These are phyloP conservation scores for Collybiopsis luxurians DNA, from an alignment of 768 basidiomycete species.

Conservation along the genomic window DNA sequence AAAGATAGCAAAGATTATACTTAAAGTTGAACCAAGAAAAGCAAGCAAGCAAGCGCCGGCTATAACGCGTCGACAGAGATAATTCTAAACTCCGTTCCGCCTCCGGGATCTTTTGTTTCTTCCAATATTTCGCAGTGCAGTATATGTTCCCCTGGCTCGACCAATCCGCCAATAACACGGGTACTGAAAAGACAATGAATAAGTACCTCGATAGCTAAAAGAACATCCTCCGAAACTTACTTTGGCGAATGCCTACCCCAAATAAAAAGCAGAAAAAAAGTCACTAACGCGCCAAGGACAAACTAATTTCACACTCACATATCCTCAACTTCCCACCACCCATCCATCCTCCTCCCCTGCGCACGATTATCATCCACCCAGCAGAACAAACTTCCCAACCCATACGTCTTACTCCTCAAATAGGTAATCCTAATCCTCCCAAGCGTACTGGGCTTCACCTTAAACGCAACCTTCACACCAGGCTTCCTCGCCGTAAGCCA, in stretches of 20 bases:
- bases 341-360: background rate
- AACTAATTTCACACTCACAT: background rate
- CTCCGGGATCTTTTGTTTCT: background rate
- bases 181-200: background rate
- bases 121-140: background rate
- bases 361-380: background rate
- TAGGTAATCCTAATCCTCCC: slow-evolving; percentile 1
- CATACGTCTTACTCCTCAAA: background rate
- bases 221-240: background rate
- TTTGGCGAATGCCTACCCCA: background rate
- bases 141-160: background rate
- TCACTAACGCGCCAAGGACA: too few relatives aligned
- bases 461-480: background rate
- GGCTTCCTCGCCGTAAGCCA: slow-evolving; percentile 1
- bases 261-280: background rate
- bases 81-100: slow-evolving; percentile 4
- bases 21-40: too few relatives aligned
- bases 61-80: background rate
- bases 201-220: background rate
- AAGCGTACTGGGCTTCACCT: background rate
- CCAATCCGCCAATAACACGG: background rate
- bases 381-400: background rate
- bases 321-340: background rate
- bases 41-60: too few relatives aligned
- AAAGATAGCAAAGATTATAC: too few relatives aligned